phyloP scores from a whole-genome alignment of 305 asterid genomes.

The Fraxinus sp. region DNA sequence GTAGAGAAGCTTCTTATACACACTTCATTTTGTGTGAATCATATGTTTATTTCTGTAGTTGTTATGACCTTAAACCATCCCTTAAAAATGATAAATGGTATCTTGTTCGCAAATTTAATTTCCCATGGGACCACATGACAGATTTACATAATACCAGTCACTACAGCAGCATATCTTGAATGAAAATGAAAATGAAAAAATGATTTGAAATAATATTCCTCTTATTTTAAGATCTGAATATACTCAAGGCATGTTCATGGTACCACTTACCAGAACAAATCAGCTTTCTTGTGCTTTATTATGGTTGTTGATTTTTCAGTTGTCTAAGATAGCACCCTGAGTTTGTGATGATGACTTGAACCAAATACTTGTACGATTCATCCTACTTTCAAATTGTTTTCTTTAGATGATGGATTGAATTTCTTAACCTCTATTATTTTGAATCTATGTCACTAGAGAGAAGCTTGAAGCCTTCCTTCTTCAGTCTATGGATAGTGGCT shows the following conservation, averaged over 20 bases:
- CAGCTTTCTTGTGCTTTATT: background rate
- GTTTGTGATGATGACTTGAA: background rate
- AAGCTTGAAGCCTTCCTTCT: constrained; percentile 90
- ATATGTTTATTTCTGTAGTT: background rate
- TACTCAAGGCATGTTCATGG: background rate
- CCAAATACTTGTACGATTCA: background rate
- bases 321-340: background rate
- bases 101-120: background rate
- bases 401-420: constrained; percentile 10
- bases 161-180: background rate
- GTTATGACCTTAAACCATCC: background rate
- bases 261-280: background rate
- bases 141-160: background rate
- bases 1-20: background rate
- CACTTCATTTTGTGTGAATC: background rate
- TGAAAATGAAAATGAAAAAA: background rate
- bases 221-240: background rate
- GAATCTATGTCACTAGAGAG: constrained; percentile 53
- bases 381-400: constrained; percentile 5
- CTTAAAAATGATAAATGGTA: background rate
- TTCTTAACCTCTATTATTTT: constrained; percentile 20
- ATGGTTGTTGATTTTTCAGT: background rate
- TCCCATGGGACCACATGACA: constrained; percentile 3
- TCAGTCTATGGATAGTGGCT: constrained; percentile 73
- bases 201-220: background rate